A percentile compares a stretch with the other conserved stretches of the same genome.
Conservation (phyloP, 1,284 basidiomycete species). For the Leccinum pachyderme region DNA sequence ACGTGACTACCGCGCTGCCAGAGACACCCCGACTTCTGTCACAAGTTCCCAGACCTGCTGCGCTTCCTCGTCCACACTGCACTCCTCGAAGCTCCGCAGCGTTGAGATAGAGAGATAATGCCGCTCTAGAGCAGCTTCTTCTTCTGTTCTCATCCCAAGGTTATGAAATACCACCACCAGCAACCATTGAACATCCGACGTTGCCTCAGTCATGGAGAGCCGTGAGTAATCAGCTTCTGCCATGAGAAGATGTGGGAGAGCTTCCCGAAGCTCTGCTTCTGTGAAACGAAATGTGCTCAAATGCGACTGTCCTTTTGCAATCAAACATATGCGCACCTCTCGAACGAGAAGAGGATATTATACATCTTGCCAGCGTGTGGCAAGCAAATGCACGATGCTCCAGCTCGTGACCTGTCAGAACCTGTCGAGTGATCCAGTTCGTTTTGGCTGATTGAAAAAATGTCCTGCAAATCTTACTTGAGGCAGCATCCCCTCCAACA, state of each 20-base stretch:
- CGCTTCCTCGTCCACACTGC: conserved; percentile 51
- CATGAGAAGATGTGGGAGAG: conserved; percentile 56
- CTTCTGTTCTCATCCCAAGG: conserved; percentile 50
- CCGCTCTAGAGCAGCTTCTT: conserved; percentile 52
- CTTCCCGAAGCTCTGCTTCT: conserved; percentile 48
- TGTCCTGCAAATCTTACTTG: conserved; percentile 46
- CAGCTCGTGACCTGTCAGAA: conserved; percentile 66
- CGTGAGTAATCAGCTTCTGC: conserved; percentile 62
- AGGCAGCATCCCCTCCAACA: conserved; percentile 75
- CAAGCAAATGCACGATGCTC: conserved; percentile 75
- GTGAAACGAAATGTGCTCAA: not conserved
- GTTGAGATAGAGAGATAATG: conserved; percentile 47
- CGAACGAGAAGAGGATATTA: conserved; percentile 47
- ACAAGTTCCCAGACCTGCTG: conserved; percentile 58
- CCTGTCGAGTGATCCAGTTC: conserved; percentile 36
- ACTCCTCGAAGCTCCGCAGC: conserved; percentile 39
- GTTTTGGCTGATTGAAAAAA: not conserved
- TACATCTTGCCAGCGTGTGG: conserved; percentile 69
- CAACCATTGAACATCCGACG: conserved; percentile 68
- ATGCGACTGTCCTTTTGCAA: conserved; percentile 1
- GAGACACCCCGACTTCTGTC: conserved; percentile 51
- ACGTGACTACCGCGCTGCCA: conserved; percentile 46
- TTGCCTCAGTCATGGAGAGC: conserved; percentile 57
- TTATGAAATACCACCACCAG: conserved; percentile 71
- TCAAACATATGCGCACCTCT: conserved; percentile 27